Evolutionary conservation across 139 green algal genomes (phyloP), one percentile per base, ranked within the genome.

Genomic region (Axilococcus clingmanii): DNA sequence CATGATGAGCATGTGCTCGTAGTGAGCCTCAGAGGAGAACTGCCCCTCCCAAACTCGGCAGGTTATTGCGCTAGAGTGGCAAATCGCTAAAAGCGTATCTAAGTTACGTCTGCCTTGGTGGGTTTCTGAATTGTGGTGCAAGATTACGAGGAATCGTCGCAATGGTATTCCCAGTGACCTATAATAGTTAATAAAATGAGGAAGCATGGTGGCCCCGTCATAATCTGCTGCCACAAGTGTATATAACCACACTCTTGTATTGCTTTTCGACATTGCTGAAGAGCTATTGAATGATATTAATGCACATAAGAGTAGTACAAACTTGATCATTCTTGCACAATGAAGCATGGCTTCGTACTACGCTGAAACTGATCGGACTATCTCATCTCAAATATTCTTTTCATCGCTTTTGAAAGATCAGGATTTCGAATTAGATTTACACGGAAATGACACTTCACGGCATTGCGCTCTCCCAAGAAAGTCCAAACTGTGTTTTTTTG

Each of bases 151-250:
- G 34, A 77, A 67, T 53, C 61, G 55, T 31, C 52, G 33, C 37
- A 43, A 59, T 2, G 54, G 46, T 16, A 77, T 50, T 15, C 68
- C 68, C 5, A 72, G 54, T 11, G 31, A 40, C 27, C 63, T 49
- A 46, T 77, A 77, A 37, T 77, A 59, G 25, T 77, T 54, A 14
- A 77, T 25, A 25, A 77, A 77, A 38, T 77, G 69, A 33, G 59
- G 66, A 28, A 77, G 48, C 51, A 76, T n/a, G 23, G 43, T 30
- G 38, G 31, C 47, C 27, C 69, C 69, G 41, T 64, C 66, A 34
- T 77, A 68, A 27, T 77, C 69, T 25, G 53, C 48, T 20, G 69
- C 40, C 15, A 77, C 69, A 20, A 71, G 45, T 1, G 68, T 71
- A 43, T 72, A 77, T 25, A 77, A 7, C 69, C 69, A 77, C 32